A percentile compares a stretch with the other conserved stretches of the same genome.
Conservation (phyloP, 108 stramenopile genomes). For the Mediolabrus comicus region DNA sequence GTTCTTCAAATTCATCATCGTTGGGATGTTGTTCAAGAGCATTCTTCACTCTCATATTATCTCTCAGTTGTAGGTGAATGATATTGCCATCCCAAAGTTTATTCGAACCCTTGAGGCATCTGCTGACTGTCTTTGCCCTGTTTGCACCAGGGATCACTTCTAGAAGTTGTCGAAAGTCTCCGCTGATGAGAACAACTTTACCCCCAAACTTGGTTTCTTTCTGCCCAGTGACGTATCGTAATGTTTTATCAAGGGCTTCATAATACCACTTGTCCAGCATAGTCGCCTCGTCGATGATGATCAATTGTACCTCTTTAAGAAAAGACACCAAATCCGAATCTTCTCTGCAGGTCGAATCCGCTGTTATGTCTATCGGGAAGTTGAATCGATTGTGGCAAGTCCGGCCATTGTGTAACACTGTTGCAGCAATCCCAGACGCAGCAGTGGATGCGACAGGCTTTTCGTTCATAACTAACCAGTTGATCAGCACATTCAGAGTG, state of each 20-base stretch:
- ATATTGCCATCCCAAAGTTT: slow-evolving; percentile 6
- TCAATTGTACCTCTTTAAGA: neutral
- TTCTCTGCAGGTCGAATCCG: neutral
- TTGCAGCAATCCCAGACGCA: slow-evolving; percentile 11
- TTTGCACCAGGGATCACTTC: slow-evolving; percentile 2
- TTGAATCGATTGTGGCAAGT: slow-evolving; percentile 10
- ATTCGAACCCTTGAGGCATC: neutral
- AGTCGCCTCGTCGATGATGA: slow-evolving; percentile 20
- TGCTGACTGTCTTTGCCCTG: neutral
- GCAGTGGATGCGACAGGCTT: slow-evolving; percentile 1
- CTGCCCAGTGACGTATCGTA: neutral
- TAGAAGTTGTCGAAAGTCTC: slow-evolving; percentile 20
- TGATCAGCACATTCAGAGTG: neutral
- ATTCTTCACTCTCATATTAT: slow-evolving; percentile 14
- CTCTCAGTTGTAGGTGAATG: neutral
- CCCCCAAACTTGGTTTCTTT: slow-evolving; percentile 8
- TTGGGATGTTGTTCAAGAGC: neutral
- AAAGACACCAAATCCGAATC: neutral
- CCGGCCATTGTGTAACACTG: neutral
- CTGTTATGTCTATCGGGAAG: neutral
- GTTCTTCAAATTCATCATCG: neutral
- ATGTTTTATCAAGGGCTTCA: slow-evolving; percentile 6
- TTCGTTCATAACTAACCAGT: neutral
- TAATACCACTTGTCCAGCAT: slow-evolving; percentile 3
- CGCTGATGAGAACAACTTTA: slow-evolving; percentile 6